phyloP scores from a whole-genome alignment of 1,284 basidiomycete genomes.

The Anthracocystis setariae region DNA sequence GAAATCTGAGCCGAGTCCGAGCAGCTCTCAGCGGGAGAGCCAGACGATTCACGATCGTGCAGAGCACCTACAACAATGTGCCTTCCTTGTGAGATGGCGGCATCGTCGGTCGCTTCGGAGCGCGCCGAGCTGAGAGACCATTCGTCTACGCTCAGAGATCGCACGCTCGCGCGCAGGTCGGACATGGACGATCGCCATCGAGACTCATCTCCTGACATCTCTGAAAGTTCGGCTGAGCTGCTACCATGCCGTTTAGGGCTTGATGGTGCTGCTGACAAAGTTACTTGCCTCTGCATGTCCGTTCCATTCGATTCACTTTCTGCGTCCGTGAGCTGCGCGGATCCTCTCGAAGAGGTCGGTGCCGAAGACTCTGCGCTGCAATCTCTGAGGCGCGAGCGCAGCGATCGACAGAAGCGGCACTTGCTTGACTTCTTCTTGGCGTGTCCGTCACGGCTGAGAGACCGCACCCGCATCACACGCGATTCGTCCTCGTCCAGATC shows the following conservation, averaged over 20 bases:
- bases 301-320: conserved; percentile 15
- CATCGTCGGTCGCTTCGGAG: conserved; percentile 23
- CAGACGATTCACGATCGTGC: conserved; percentile 41
- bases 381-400: conserved; percentile 34
- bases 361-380: conserved; percentile 21
- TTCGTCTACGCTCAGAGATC: conserved; percentile 38
- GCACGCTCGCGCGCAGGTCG: conserved; percentile 33
- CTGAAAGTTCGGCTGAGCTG: conserved; percentile 27
- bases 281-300: conserved; percentile 1
- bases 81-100: conserved; percentile 11
- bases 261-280: background rate
- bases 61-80: conserved; percentile 5
- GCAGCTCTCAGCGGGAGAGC: conserved; percentile 42
- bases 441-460: conserved; percentile 40
- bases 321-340: conserved; percentile 41
- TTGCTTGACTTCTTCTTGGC: conserved; percentile 50
- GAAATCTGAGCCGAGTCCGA: conserved; percentile 31
- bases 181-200: conserved; percentile 21
- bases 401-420: conserved; percentile 40
- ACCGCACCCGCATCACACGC: conserved; percentile 21
- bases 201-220: conserved; percentile 33
- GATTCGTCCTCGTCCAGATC: conserved; percentile 35
- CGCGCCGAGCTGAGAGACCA: conserved; percentile 19
- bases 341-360: conserved; percentile 31
- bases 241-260: background rate